Evolutionary conservation across 2,329 filamentous ascomycete species (phyloP).

Genomic region (Scleromitrula shiraiana): DNA sequence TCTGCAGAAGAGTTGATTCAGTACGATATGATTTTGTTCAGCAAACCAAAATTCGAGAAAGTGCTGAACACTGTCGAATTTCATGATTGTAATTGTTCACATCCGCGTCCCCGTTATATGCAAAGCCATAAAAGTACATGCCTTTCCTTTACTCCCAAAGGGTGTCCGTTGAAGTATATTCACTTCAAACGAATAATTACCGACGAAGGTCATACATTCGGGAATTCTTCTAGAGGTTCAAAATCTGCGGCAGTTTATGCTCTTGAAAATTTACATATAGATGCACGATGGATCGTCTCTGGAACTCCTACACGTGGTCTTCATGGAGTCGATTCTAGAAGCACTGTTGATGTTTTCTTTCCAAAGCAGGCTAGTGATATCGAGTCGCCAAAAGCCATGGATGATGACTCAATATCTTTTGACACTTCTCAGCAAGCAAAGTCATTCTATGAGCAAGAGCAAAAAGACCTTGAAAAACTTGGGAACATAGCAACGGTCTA

Average conservation of each 20-base stretch:
- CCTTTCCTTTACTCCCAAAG: conserved; percentile 33
- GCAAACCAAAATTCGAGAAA: conserved; percentile 62
- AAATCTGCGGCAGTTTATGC: conserved; percentile 48
- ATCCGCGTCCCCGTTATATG: too few species aligned
- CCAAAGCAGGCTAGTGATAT: neutral
- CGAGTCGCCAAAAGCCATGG: neutral
- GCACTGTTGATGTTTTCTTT: neutral
- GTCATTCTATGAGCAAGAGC: conserved; percentile 39
- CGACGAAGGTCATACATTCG: conserved; percentile 84
- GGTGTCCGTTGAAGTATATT: conserved; percentile 58
- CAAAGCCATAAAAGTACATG: conserved; percentile 36
- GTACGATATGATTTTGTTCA: conserved; percentile 74
- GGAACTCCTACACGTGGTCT: conserved; percentile 83
- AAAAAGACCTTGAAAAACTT: conserved; percentile 57
- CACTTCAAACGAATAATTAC: conserved; percentile 87
- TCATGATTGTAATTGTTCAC: too few species aligned
- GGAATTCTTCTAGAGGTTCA: conserved; percentile 48
- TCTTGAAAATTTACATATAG: conserved; percentile 49
- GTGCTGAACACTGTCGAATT: conserved; percentile 42
- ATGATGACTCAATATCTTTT: too few species aligned
- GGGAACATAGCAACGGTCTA: conserved; percentile 62
- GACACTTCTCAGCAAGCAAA: neutral
- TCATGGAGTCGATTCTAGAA: conserved; percentile 57
- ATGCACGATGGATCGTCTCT: conserved; percentile 80
- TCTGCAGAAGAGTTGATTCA: conserved; percentile 46